A percentile compares a stretch with the other conserved stretches of the same genome.
phyloP scores from a whole-genome alignment of 2,329 filamentous ascomycete species.

The Phaeoacremonium minimum region DNA sequence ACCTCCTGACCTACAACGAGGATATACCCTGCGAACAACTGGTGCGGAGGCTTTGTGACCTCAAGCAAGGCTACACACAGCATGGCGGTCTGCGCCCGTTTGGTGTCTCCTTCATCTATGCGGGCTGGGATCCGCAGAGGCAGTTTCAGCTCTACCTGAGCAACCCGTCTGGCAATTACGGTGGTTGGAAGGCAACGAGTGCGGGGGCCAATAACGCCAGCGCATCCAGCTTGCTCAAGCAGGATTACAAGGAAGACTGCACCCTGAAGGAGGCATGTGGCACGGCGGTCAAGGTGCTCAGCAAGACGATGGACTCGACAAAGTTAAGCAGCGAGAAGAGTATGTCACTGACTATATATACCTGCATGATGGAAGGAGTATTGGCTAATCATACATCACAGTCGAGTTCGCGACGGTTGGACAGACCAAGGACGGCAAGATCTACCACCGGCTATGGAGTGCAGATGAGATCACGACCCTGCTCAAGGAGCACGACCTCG shows the following conservation, averaged over 20 bases:
- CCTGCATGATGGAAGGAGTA: too few relatives aligned
- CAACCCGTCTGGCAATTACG: constrained; percentile 98
- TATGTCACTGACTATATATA: too few relatives aligned
- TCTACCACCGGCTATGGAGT: constrained; percentile 97
- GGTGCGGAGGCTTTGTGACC: constrained; percentile 90
- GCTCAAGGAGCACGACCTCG: constrained; percentile 91
- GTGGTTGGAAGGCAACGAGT: constrained; percentile 98
- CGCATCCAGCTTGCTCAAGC: constrained; percentile 94
- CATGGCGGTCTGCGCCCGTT: constrained; percentile 97
- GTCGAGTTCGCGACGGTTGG: constrained; percentile 98
- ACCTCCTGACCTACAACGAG: constrained; percentile 99
- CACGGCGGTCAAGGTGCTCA: constrained; percentile 96
- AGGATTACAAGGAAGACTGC: constrained; percentile 99
- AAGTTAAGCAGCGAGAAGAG: constrained; percentile 99
- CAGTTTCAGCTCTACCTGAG: constrained; percentile 99
- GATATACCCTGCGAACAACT: constrained; percentile 99
- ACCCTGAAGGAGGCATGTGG: constrained; percentile 93
- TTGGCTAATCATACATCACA: constrained; percentile 31
- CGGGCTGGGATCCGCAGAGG: constrained; percentile 91
- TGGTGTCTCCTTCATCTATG: constrained; percentile 99
- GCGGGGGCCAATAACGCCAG: constrained; percentile 98
- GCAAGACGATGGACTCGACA: constrained; percentile 99
- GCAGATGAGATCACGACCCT: constrained; percentile 94
- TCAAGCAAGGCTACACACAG: constrained; percentile 99
- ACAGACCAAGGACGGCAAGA: constrained; percentile 89